Conservation (phyloP, 176 grass and related monocot species). For the Oryza meyeriana region DNA sequence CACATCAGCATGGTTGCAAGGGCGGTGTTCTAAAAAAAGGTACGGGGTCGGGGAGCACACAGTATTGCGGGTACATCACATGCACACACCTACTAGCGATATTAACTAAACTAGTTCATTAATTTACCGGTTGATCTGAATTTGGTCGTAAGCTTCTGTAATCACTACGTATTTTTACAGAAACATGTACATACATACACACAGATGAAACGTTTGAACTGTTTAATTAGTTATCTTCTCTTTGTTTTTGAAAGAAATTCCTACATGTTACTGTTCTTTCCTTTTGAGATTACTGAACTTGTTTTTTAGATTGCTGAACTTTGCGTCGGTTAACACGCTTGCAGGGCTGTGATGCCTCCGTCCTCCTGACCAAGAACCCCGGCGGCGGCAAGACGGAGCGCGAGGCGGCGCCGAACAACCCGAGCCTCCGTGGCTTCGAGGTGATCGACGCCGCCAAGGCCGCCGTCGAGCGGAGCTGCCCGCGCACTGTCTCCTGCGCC, state of each 20-base stretch:
- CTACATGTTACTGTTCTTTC: too few species aligned
- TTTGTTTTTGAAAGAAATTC: neutral
- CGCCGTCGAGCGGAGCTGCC: constrained; percentile 42
- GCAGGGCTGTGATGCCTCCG: constrained; percentile 55
- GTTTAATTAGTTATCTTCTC: neutral
- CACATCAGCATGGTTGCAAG: too few species aligned
- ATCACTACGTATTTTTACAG: too few species aligned
- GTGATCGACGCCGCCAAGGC: constrained; percentile 55
- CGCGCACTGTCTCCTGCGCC: constrained; percentile 57
- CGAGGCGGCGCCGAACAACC: constrained; percentile 12
- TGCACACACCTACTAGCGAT: too few species aligned
- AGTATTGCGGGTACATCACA: too few species aligned
- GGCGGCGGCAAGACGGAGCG: constrained; percentile 34
- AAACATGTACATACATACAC: too few species aligned
- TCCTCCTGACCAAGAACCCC: constrained; percentile 37
- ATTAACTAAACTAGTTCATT: neutral
- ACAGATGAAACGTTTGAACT: too few species aligned
- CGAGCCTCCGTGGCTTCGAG: constrained; percentile 53
- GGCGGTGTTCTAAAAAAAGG: too few species aligned
- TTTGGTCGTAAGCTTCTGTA: neutral
- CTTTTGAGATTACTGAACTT: too few species aligned
- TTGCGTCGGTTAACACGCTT: neutral
- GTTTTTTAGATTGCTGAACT: neutral
- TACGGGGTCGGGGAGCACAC: too few species aligned
- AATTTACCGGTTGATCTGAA: neutral